phyloP scores from a whole-genome alignment of 1,139 yeast genomes.

The Candida sp. region DNA sequence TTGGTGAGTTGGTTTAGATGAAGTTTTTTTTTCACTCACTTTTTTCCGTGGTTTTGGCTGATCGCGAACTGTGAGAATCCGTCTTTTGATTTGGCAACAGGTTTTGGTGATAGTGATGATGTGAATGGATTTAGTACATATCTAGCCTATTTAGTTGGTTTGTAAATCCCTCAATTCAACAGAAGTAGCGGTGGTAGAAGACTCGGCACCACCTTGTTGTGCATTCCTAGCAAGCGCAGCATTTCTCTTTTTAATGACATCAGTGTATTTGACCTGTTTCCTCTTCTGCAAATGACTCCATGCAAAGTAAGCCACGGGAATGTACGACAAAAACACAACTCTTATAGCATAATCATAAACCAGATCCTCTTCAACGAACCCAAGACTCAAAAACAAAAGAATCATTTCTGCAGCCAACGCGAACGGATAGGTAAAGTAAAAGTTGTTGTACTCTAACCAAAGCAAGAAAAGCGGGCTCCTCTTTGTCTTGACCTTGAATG shows the following conservation, averaged over 20 bases:
- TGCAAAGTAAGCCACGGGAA: slow-evolving; percentile 41
- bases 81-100: background rate
- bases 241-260: slow-evolving; percentile 26
- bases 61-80: background rate
- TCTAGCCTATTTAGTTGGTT: too few species aligned
- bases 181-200: background rate
- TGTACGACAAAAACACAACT: slow-evolving; percentile 31
- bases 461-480: slow-evolving; percentile 38
- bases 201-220: background rate
- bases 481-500: slow-evolving; percentile 47
- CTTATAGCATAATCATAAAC: slow-evolving; percentile 30
- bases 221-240: background rate
- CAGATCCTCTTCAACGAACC: slow-evolving; percentile 41
- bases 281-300: slow-evolving; percentile 35
- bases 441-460: slow-evolving; percentile 44
- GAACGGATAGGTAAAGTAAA: slow-evolving; percentile 49
- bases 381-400: slow-evolving; percentile 54
- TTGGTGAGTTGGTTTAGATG: background rate
- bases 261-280: slow-evolving; percentile 25
- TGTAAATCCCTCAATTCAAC: too few species aligned
- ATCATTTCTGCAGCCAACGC: slow-evolving; percentile 54
- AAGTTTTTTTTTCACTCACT: slow-evolving; percentile 5
- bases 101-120: background rate
- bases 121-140: background rate
- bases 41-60: background rate